Base-by-base conservation (phyloP, 1,284 basidiomycete species). In the Trichosporon sp. region DNA sequence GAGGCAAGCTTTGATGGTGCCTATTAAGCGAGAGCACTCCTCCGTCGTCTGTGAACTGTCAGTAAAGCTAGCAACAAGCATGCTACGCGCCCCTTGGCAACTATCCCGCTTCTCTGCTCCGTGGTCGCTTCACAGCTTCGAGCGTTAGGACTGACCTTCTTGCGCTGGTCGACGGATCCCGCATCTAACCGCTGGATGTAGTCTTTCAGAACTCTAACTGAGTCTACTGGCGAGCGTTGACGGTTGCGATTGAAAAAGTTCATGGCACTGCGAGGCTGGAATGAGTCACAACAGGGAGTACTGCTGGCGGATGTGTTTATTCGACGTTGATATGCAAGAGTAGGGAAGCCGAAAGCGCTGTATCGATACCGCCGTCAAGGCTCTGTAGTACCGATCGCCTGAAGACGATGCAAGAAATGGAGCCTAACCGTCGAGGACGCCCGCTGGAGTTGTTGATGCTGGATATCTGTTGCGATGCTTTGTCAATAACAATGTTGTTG, bases 231-330 rank as follows among this genome's bases (percentile, higher is more conserved):
- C 38, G 91, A 90, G 76, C 92, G 86, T 56, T 88, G 89, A 82
- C 93, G 95, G 66, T 75, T 74, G 27, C 92, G 89, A 85, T 92
- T 94, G 89, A 96, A 96, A 86, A 96, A 95, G 84, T 96, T 96
- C 93, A 95, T 95, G 1, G 38, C 18, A 38, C 15, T 29, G n/a
- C 53, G 62, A 11, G 29, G 53, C 15, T 1, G 9, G 47, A 8
- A 11, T 8, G 6, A 15, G 27, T 15, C 32, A 21, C 9, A 53
- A 44, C n/a, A 44, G 29, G 15, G 12, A 31, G 12, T 21, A 8
- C 6, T 58, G 31, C 18, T 12, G 56, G 18, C 21, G 56, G 3
- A 32, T 29, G 7, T 60, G 56, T 29, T 32, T 31, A 23, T 31
- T 31, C 47, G 56, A 6, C 2, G 13, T 13, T 18, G 53, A 2